phyloP scores from a whole-genome alignment of 1,284 basidiomycete species.

The Tilletia walkeri region DNA sequence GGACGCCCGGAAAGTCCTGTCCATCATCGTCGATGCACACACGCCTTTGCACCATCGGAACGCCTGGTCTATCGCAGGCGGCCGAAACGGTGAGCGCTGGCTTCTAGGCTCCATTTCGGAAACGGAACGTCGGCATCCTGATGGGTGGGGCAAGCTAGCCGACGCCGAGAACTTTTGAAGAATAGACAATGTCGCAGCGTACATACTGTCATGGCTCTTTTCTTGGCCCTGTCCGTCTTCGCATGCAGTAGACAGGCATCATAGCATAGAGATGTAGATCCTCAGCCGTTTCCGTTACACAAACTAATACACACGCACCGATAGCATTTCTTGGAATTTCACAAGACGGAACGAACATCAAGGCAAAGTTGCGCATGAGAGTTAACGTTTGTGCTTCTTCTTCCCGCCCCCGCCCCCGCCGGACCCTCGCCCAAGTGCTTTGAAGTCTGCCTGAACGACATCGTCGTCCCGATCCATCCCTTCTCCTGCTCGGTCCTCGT shows the following conservation, averaged over 20 bases:
- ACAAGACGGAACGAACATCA: no score
- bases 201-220: no score
- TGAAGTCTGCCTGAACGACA: neutral
- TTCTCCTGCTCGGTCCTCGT: constrained; percentile 33
- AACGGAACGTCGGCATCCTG: neutral
- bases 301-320: no score
- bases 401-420: neutral
- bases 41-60: constrained; percentile 7
- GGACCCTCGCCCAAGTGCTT: constrained; percentile 1
- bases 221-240: no score
- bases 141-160: neutral
- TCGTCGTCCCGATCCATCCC: constrained; percentile 55
- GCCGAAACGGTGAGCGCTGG: neutral
- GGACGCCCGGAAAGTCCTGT: neutral
- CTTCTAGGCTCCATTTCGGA: constrained; percentile 6
- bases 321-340: no score
- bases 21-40: neutral
- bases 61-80: constrained; percentile 11
- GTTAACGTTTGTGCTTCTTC: neutral
- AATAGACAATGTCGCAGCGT: neutral
- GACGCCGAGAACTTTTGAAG: neutral
- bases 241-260: neutral
- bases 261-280: neutral
- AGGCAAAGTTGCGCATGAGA: no score
- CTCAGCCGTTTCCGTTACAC: neutral